Evolutionary conservation across 2,329 filamentous ascomycete species (phyloP).

Genomic region (Epichloe amarillans): DNA sequence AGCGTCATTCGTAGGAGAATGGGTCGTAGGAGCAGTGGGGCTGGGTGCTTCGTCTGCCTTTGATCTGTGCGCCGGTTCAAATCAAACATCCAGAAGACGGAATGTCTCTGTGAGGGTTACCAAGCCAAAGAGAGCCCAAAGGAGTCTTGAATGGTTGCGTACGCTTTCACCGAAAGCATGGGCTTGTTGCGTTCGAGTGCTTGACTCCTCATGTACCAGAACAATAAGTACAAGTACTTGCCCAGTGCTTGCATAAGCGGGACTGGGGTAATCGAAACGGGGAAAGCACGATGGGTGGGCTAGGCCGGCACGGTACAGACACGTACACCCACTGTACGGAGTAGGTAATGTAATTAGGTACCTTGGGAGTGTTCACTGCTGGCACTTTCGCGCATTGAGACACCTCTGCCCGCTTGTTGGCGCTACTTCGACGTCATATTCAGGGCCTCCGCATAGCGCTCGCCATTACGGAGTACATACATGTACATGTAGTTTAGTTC

Average conservation of each 20-base stretch:
- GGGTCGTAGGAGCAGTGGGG: neutral
- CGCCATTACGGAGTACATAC: neutral
- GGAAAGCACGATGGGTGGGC: neutral
- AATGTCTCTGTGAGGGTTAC: neutral
- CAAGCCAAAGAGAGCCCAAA: neutral
- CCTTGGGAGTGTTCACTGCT: too few species aligned
- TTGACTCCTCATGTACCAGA: too few species aligned
- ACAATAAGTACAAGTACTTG: too few species aligned
- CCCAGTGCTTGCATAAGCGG: neutral
- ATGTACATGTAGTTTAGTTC: too few species aligned
- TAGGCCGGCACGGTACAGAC: too few species aligned
- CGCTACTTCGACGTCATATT: conserved; percentile 3
- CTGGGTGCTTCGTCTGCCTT: neutral
- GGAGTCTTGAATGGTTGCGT: neutral
- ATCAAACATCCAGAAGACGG: neutral
- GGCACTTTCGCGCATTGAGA: too few species aligned
- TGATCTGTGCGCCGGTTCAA: neutral
- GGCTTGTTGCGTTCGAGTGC: neutral
- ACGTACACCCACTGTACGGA: too few species aligned
- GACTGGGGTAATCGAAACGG: neutral
- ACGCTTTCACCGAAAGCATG: neutral
- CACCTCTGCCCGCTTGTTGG: neutral
- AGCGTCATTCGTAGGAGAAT: neutral
- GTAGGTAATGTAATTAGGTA: too few species aligned
- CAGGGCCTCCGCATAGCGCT: neutral